These are phyloP conservation scores for Pascua guehoae DNA, from an alignment of 1,284 basidiomycete genomes.

Conservation along the genomic window DNA sequence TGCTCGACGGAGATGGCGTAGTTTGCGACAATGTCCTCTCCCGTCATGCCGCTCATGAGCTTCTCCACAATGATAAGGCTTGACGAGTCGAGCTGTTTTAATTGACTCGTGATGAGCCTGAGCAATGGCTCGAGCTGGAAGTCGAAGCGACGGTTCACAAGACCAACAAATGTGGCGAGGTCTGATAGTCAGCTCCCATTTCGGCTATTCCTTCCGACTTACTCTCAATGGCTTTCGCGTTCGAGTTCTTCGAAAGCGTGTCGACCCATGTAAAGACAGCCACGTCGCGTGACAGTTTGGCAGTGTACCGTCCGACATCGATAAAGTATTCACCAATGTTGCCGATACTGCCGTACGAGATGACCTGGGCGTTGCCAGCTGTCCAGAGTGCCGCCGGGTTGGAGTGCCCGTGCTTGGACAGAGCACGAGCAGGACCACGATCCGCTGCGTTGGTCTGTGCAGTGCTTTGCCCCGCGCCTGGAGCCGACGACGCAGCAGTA, in stretches of 20 bases:
- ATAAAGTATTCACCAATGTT: conserved; percentile 89
- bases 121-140: conserved; percentile 80
- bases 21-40: conserved; percentile 83
- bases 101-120: conserved; percentile 86
- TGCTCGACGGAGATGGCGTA: conserved; percentile 72
- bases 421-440: conserved; percentile 61
- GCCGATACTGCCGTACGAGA: conserved; percentile 94
- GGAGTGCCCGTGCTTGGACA: conserved; percentile 91
- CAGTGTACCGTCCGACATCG: conserved; percentile 83
- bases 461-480: conserved; percentile 17
- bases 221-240: conserved; percentile 94
- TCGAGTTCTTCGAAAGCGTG: conserved; percentile 78
- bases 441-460: conserved; percentile 21
- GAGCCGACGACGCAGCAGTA: conserved; percentile 27
- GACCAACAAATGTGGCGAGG: conserved; percentile 87
- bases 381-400: conserved; percentile 91
- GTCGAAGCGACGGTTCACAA: conserved; percentile 78
- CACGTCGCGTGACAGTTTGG: conserved; percentile 89
- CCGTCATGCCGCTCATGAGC: conserved; percentile 91
- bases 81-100: conserved; percentile 75
- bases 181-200: conserved; percentile 25
- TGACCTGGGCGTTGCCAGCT: conserved; percentile 87
- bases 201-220: conserved; percentile 40
- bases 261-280: conserved; percentile 85
- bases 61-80: conserved; percentile 90